Percentiles rank a stretch among this genome's conserved stretches.
Evolutionary conservation across 768 basidiomycete genomes (phyloP).

Genomic region (Austroboletus eburneus): DNA sequence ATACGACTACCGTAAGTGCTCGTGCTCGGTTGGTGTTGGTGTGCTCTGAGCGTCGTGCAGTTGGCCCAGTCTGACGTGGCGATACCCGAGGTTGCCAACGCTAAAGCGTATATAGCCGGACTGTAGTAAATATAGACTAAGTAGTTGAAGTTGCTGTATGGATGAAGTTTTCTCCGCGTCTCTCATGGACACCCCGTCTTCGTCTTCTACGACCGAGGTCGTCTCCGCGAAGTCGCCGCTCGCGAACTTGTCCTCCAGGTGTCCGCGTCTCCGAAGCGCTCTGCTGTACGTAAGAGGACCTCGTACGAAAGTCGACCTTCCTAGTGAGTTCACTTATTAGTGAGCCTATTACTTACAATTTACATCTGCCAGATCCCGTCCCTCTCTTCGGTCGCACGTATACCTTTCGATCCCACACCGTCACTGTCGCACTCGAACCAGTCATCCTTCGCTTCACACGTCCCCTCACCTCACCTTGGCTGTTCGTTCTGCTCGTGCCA

Average conservation of each 20-base stretch:
- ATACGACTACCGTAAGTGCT: conserved; percentile 63
- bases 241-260: conserved; percentile 5
- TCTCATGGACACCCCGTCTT: conserved; percentile 17
- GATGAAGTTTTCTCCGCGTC: too few relatives aligned
- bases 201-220: too few relatives aligned
- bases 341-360: not conserved
- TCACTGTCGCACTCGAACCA: conserved; percentile 53
- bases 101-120: too few relatives aligned
- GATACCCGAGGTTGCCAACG: too few relatives aligned
- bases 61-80: conserved; percentile 2
- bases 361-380: conserved; percentile 41
- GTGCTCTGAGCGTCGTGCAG: conserved; percentile 19
- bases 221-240: conserved; percentile 6
- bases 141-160: too few relatives aligned
- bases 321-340: conserved; percentile 30
- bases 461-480: conserved; percentile 46
- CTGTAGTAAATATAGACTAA: too few relatives aligned
- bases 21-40: not conserved
- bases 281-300: conserved; percentile 54
- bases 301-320: conserved; percentile 48
- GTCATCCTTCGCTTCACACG: conserved; percentile 47
- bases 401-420: conserved; percentile 31
- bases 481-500: conserved; percentile 50
- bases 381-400: conserved; percentile 54
- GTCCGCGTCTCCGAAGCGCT: conserved; percentile 16